Conservation (phyloP, 768 basidiomycete genomes). For the Pleurotus platypus region DNA sequence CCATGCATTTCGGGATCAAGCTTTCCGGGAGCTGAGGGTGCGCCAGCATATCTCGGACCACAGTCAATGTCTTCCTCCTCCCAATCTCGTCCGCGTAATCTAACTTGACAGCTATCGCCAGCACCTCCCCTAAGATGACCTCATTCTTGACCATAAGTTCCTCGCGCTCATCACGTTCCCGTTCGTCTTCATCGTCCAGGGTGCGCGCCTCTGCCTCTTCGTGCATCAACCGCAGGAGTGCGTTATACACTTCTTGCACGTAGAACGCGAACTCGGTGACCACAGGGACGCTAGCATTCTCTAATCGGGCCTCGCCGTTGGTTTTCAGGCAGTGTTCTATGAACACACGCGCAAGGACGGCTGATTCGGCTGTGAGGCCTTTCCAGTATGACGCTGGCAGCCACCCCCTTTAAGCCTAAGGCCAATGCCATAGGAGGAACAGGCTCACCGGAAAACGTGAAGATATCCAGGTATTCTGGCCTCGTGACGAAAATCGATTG, state of each 20-base stretch:
- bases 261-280: constrained; percentile 89
- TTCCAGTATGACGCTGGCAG: constrained; percentile 71
- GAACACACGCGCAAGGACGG: constrained; percentile 81
- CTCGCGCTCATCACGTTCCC: constrained; percentile 46
- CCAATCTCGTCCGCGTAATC: constrained; percentile 97
- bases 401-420: background rate
- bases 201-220: constrained; percentile 34
- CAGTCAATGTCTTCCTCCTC: constrained; percentile 82
- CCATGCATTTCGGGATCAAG: constrained; percentile 77
- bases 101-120: constrained; percentile 75
- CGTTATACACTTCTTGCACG: constrained; percentile 79
- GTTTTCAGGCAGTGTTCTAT: constrained; percentile 73
- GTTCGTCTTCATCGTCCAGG: constrained; percentile 33
- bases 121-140: constrained; percentile 76
- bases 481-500: constrained; percentile 73
- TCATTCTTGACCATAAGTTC: constrained; percentile 63
- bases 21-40: constrained; percentile 77
- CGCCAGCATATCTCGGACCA: constrained; percentile 88
- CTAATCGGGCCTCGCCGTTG: constrained; percentile 62
- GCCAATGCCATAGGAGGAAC: background rate
- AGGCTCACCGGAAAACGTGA: constrained; percentile 70
- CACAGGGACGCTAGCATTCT: constrained; percentile 71
- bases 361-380: constrained; percentile 70
- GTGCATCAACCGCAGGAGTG: constrained; percentile 36
- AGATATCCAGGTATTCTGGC: constrained; percentile 62